Base-by-base conservation (phyloP, 495 filamentous ascomycete species). In the Letharia lupina region DNA sequence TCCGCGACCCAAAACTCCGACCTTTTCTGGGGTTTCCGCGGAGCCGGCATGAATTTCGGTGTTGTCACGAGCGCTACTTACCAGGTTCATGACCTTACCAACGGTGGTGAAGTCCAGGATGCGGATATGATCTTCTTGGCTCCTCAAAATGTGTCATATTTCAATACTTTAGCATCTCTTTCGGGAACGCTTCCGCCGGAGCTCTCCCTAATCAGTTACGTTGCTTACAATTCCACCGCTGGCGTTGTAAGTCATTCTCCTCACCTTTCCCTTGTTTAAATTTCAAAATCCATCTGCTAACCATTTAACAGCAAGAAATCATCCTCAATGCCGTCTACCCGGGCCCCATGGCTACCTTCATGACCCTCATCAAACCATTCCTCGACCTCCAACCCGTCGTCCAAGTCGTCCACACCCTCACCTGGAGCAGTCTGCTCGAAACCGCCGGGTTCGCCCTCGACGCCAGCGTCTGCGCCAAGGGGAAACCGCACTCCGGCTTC, bases 11-110 rank as follows among this genome's bases (percentile, higher is more conserved):
- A 73, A 47, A 75, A 83, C 61, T 23, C 74, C 0, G 81, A 84
- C 42, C 74, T 85, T 9, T 84, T 82, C 69, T 87, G 79, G 69
- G 82, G 80, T 3, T 56, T 84, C 44, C 77, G 78, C 39, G 82
- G 82, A 11, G 82, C 81, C 9, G 83, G 82, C 12, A 68, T 71
- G 23, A 81, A 80, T 61, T 82, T 83, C 62, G 83, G 83, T 16
- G 70, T 83, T 57, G 74, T 84, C 42, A 78, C 75, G 1, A 68
- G 67, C 31, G 74, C 75, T 4, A 78, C 71, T 0, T 78, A 75
- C 64, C 70, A 74, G 45, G 65, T 76, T 1, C 68, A 75, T 4
- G 65, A 73, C 60, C 18, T 40, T 6, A 67, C 62, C 15, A 75
- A 77, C 54, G 40, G 65, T 12, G 75, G 74, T 5, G 33, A 74